Base-by-base conservation (phyloP, 2,329 filamentous ascomycete genomes). In the Geoglossum cookeanum region DNA sequence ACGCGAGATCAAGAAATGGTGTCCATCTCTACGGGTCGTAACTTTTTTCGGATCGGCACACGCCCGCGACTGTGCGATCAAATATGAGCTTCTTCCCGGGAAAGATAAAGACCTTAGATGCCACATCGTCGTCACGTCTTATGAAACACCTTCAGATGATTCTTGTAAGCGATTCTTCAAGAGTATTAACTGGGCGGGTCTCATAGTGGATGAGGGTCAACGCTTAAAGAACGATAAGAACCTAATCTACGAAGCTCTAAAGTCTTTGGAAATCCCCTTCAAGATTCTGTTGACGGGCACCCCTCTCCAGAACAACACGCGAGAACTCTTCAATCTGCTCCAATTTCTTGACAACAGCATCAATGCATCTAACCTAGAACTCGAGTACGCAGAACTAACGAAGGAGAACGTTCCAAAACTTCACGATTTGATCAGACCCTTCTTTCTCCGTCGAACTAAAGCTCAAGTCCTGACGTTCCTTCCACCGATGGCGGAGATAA, bases 131-230 rank as follows among this genome's bases (percentile, higher is more conserved):
- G 84, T 98, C 64, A 94, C 92, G 66, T 97, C 91, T 0, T 98
- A 95, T 64, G 91, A 97, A 65, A 85, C 88, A 7, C 87, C 88
- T 39, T 76, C 84, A 44, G 88, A 95, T 61, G 78, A 84, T 4
- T 77, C 76, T 55, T 84, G 81, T 45, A 79, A 76, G 57, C 70
- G 67, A 8, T 78, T 84, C 42, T 86, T 98, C 66, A 77, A 75
- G 30, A 73, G 73, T 11, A 79, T 94, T 27, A 81, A 81, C 47
- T 98, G 92, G 92, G 81, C 83, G 55, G 91, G 87, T 0, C 72
- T 98, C 35, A 80, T 98, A 13, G 87, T 97, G 0, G 92, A 98
- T 64, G 92, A 98, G 71, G 92, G 92, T 1, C 92, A 98, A 65
- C 82, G 92, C 3, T 74, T 98, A 58, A 98, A 98, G 70, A 97